These are phyloP conservation scores for Zygoascus hellenicus DNA, from an alignment of 1,139 yeast species.

Conservation along the genomic window DNA sequence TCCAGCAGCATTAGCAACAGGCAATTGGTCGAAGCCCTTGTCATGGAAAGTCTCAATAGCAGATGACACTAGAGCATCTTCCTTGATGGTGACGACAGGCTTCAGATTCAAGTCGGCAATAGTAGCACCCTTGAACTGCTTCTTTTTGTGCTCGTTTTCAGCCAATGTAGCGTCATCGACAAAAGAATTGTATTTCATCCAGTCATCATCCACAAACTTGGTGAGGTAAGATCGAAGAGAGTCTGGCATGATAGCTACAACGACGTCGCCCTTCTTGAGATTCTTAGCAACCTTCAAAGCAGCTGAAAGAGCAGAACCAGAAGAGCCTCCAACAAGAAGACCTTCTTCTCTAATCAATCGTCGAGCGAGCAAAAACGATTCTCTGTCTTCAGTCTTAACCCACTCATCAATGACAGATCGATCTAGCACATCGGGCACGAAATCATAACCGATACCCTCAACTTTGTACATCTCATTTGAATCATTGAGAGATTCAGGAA, in stretches of 20 bases:
- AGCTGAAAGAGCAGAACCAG: constrained; percentile 82
- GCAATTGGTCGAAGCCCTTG: constrained; percentile 82
- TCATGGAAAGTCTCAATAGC: constrained; percentile 68
- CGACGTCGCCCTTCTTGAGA: constrained; percentile 64
- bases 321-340: constrained; percentile 80
- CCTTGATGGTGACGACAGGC: constrained; percentile 73
- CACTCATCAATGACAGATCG: constrained; percentile 65
- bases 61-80: constrained; percentile 54
- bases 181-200: constrained; percentile 81
- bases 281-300: constrained; percentile 66
- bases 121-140: constrained; percentile 50
- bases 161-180: constrained; percentile 43
- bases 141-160: constrained; percentile 42
- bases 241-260: constrained; percentile 84
- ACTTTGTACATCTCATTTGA: constrained; percentile 63
- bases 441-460: constrained; percentile 91
- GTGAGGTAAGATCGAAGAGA: constrained; percentile 82
- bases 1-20: constrained; percentile 59
- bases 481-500: constrained; percentile 67
- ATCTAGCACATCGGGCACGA: constrained; percentile 74
- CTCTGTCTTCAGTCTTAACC: constrained; percentile 84
- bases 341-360: constrained; percentile 83
- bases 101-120: constrained; percentile 69
- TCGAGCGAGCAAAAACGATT: constrained; percentile 75
- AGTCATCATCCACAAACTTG: constrained; percentile 86